Evolutionary conservation across 2,329 filamentous ascomycete species (phyloP).

Genomic region (Pseudocercospora pini-densiflorae): DNA sequence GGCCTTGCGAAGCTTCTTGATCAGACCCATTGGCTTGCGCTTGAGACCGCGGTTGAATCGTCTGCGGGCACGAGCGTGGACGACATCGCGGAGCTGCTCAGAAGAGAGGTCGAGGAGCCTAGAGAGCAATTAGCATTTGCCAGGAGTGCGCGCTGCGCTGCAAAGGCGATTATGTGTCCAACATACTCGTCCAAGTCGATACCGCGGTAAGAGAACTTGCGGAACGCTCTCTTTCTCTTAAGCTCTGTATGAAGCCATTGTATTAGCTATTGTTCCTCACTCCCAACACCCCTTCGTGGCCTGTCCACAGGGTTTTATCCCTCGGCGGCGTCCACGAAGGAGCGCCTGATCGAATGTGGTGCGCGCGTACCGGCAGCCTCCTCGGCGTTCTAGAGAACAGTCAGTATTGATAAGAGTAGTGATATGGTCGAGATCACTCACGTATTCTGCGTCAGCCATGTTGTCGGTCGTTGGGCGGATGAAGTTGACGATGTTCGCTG

Average conservation of each 20-base stretch:
- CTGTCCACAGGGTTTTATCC: slow-evolving; percentile 48
- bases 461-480: slow-evolving; percentile 50
- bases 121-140: slow-evolving; percentile 28
- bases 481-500: slow-evolving; percentile 35
- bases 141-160: slow-evolving; percentile 2
- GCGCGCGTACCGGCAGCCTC: slow-evolving; percentile 77
- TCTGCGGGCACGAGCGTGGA: slow-evolving; percentile 97
- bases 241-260: slow-evolving; percentile 66
- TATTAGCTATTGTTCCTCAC: slow-evolving; percentile 43
- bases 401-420: slow-evolving; percentile 27
- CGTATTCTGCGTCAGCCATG: slow-evolving; percentile 91
- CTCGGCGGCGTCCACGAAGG: slow-evolving; percentile 33
- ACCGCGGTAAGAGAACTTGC: slow-evolving; percentile 99
- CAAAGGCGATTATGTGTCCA: slow-evolving; percentile 15
- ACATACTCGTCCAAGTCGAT: slow-evolving; percentile 99
- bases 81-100: slow-evolving; percentile 98
- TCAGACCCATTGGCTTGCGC: slow-evolving; percentile 99
- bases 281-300: slow-evolving; percentile 48
- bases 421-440: slow-evolving; percentile 59
- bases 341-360: slow-evolving; percentile 30
- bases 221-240: slow-evolving; percentile 99
- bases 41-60: slow-evolving; percentile 99
- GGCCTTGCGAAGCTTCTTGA: slow-evolving; percentile 99
- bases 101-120: slow-evolving; percentile 99
- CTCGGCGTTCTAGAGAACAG: slow-evolving; percentile 76